Base-by-base conservation (phyloP, 495 filamentous ascomycete genomes). In the Tuber magnatum region DNA sequence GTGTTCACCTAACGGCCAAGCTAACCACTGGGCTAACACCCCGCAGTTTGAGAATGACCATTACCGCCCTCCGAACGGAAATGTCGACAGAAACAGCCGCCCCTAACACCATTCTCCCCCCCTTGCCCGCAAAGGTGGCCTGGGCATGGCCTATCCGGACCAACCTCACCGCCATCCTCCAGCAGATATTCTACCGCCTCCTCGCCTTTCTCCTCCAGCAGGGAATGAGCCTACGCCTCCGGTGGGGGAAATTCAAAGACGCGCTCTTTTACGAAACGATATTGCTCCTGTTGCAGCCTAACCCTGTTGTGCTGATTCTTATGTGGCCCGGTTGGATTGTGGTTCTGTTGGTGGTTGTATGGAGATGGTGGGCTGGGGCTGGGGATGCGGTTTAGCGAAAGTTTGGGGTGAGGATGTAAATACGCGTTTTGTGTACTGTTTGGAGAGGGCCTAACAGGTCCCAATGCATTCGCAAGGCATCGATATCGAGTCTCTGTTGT, bases 241-340 rank as follows among this genome's bases (percentile, higher is more conserved):
- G 79, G 35, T 81, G 79, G 79, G 70, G 73, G 18, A 72, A 75
- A 9, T 73, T 81, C 65, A 81, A 81, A 32, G 79, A 81, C 65
- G 79, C 79, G 28, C 39, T 78, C 28, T 81, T 81, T 39, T 81
- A 81, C 41, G 79, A 83, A 32, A 77, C 78, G 56, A 72, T 83
- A 72, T 46, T 83, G 16, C 70, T 81, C 43, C 43, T 83, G 32
- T 38, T 83, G 20, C 78, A 83, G 40, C 81, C 81, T 9, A 77
- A 79, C 28, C 76, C 76, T 2, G 65, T 83, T 18, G 69, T 79
- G 32, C 46, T 83, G 9, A 70, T 83, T 40, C 20, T 83, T 10
- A 68, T 83, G 68, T 83, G 81, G 81, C 81, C 81, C 3, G 81
- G 81, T 20, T 83, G 81, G 81, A 40, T 83, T 4, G 81, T 81